These are phyloP conservation scores for Pseudopyrenochaeta lycopersici DNA, from an alignment of 2,329 filamentous ascomycete genomes.

Conservation along the genomic window DNA sequence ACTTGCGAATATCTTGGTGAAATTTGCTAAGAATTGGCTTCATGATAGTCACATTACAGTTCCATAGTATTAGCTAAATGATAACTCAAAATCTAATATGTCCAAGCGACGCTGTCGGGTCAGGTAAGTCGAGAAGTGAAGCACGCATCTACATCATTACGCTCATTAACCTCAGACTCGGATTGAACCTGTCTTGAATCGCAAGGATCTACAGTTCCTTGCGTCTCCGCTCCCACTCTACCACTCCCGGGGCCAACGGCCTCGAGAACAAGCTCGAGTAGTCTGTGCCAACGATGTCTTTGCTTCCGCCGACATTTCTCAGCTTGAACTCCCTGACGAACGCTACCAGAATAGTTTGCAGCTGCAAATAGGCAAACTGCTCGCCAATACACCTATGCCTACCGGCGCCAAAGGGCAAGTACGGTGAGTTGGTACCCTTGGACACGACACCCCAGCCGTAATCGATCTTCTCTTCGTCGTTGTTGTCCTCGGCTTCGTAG, in stretches of 20 bases:
- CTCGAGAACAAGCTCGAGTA: constrained; percentile 63
- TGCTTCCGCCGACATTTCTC: constrained; percentile 75
- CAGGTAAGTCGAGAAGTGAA: background rate
- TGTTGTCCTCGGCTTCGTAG: constrained; percentile 61
- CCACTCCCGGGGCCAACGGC: constrained; percentile 59
- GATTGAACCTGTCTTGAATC: background rate
- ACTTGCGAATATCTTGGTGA: too few species aligned
- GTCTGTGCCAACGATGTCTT: constrained; percentile 73
- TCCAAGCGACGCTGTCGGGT: too few species aligned
- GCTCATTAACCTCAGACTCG: constrained; percentile 15
- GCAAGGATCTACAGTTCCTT: constrained; percentile 34
- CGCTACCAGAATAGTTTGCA: constrained; percentile 83
- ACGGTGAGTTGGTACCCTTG: constrained; percentile 89
- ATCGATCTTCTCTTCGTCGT: constrained; percentile 79
- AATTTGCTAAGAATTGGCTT: too few species aligned
- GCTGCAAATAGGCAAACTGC: constrained; percentile 92
- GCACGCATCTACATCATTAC: constrained; percentile 25
- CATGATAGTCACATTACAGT: too few species aligned
- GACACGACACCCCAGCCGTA: constrained; percentile 93
- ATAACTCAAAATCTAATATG: too few species aligned
- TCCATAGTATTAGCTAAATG: too few species aligned
- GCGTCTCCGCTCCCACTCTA: constrained; percentile 77
- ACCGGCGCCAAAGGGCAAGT: constrained; percentile 92
- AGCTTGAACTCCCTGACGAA: constrained; percentile 84
- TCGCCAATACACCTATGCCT: constrained; percentile 95